Base-by-base conservation (phyloP, 148 eudicot species). In the Agrostemma githago region DNA sequence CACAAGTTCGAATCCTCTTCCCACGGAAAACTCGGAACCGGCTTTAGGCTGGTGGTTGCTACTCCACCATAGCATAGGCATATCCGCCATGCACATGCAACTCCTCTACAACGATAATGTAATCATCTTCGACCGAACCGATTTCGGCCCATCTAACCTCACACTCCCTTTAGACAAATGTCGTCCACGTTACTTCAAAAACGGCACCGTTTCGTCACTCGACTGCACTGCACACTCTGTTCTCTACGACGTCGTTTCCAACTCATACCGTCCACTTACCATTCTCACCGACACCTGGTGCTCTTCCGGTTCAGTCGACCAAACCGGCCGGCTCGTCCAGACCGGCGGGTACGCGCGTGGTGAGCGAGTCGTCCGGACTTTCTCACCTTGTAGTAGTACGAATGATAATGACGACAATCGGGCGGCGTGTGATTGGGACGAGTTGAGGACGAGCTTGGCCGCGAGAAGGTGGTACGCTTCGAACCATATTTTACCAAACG, bases 11-110 rank as follows among this genome's bases (percentile, higher is more conserved):
- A 16, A 44, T 8, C 69, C 56, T 41, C 58, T 65, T 65, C 62
- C 75, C 83, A 2, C 1, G 34, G 34, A 26, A 64, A 66, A 48
- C 11, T 10, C 53, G 53, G 53, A 48, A 16, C 64, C 48, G 2
- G 67, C 77, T 0, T 40, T 71, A 0, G 94, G 92, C 0, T 5
- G 57, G 17, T 92, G 94, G 92, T 5, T 11, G 1, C 77, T 88
- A 5, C 84, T 88, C 21, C 88, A 86, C 2, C n/a, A 58, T 5
- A 78, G 76, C 70, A 73, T 89, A 38, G 97, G 98, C 37, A 71
- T 95, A 39, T 92, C 97, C 37, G 98, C 98, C 71, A 92, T 92
- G 97, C 98, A 95, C 86, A 89, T 92, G 96, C 98, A 95, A 40
- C 93, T 95, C 20, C 77, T 92, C 4, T 53, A 83, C 84, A 64